Conservation (phyloP, 345 rosid genomes). For the Boechera retrofracta region DNA sequence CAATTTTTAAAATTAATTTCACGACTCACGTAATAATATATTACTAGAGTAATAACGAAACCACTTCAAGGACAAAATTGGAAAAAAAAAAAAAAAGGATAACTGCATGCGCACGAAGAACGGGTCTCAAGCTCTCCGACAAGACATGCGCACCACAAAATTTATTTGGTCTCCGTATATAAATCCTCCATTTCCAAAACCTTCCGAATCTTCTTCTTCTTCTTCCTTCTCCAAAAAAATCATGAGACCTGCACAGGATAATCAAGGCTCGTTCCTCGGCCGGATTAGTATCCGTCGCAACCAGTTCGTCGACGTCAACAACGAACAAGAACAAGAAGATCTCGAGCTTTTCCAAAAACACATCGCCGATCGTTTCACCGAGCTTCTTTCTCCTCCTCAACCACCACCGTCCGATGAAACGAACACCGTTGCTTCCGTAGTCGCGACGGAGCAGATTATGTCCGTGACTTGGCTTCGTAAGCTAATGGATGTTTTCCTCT, state of each 20-base stretch:
- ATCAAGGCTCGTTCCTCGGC: conserved; percentile 80
- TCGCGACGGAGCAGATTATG: conserved; percentile 53
- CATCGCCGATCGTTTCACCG: conserved; percentile 79
- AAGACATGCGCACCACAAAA: conserved; percentile 47
- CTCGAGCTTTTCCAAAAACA: conserved; percentile 83
- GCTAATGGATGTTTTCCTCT: conserved; percentile 84
- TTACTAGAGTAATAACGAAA: conserved; percentile 16
- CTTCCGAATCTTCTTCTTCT: conserved; percentile 32
- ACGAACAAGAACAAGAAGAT: conserved; percentile 84
- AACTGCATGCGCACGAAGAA: conserved; percentile 38
- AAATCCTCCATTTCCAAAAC: conserved; percentile 10
- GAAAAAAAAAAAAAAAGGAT: background rate
- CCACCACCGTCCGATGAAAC: conserved; percentile 39
- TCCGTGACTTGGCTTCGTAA: conserved; percentile 85
- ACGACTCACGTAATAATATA: background rate
- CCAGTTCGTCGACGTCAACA: conserved; percentile 80
- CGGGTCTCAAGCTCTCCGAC: conserved; percentile 47
- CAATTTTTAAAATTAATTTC: background rate
- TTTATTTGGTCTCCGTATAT: conserved; percentile 31
- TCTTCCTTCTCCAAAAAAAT: conserved; percentile 8
- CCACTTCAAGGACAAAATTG: background rate
- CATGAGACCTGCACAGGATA: conserved; percentile 78
- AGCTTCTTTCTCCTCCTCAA: conserved; percentile 54
- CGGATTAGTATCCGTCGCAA: conserved; percentile 87
- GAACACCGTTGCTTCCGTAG: conserved; percentile 19